Percentiles rank a stretch among this genome's conserved stretches.
Conservation (phyloP, 129 eudicot species). For the Artemisia tridentata region DNA sequence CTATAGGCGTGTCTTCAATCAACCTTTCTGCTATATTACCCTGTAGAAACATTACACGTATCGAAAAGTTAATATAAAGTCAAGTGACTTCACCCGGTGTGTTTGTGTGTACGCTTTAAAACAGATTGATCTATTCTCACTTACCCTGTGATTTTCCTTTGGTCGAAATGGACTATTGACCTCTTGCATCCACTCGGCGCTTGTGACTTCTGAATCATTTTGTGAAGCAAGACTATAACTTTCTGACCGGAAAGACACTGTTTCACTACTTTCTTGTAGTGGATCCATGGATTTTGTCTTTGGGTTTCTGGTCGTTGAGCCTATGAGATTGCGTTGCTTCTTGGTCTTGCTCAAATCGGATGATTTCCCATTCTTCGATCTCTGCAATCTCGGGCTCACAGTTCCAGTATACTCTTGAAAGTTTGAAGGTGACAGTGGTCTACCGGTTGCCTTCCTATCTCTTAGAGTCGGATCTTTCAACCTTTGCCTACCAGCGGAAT, state of each 20-base stretch:
- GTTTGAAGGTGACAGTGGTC: constrained; percentile 31
- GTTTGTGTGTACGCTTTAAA: background rate
- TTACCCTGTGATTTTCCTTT: constrained; percentile 38
- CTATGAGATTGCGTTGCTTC: constrained; percentile 30
- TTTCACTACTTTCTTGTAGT: constrained; percentile 36
- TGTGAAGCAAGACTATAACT: constrained; percentile 58
- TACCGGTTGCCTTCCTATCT: constrained; percentile 36
- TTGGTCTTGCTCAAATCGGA: constrained; percentile 38
- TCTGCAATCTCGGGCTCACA: constrained; percentile 46
- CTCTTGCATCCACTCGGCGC: constrained; percentile 41
- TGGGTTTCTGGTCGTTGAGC: constrained; percentile 36
- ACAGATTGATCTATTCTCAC: constrained; percentile 9
- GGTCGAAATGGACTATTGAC: constrained; percentile 33
- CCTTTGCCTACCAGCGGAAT: constrained; percentile 25
- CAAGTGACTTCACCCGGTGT: constrained; percentile 13
- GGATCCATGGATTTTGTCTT: constrained; percentile 34
- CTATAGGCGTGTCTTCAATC: constrained; percentile 39
- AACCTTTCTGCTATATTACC: constrained; percentile 41
- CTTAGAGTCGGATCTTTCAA: constrained; percentile 25
- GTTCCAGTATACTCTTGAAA: constrained; percentile 40
- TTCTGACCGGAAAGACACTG: constrained; percentile 67
- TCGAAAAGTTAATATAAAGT: constrained; percentile 9
- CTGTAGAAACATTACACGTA: constrained; percentile 32
- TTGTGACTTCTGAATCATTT: constrained; percentile 47
- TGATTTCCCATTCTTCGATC: constrained; percentile 38